These are phyloP conservation scores for Porpolomopsis calyptriformis DNA, from an alignment of 768 basidiomycete genomes.

Conservation along the genomic window DNA sequence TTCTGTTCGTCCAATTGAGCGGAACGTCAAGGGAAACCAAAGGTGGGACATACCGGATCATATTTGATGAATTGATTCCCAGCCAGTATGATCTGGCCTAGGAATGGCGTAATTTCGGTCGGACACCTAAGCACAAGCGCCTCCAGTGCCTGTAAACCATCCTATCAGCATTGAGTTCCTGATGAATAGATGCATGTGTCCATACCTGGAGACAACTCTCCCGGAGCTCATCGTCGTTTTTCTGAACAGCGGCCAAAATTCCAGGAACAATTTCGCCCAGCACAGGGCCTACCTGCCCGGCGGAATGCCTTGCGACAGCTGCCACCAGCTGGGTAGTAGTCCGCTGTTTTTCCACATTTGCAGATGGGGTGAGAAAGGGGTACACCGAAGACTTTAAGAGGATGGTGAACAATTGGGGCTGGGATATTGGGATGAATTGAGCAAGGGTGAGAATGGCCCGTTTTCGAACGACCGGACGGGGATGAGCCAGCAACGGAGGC, in stretches of 20 bases:
- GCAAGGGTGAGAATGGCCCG: constrained; percentile 81
- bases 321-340: constrained; percentile 73
- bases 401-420: constrained; percentile 48
- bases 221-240: constrained; percentile 74
- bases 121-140: constrained; percentile 77
- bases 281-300: constrained; percentile 51
- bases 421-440: constrained; percentile 70
- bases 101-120: constrained; percentile 64
- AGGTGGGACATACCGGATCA: constrained; percentile 60
- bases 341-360: constrained; percentile 57
- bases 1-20: constrained; percentile 24
- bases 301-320: constrained; percentile 67
- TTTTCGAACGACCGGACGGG: constrained; percentile 82
- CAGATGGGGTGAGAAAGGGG: constrained; percentile 42
- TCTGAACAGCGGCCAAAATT: constrained; percentile 54
- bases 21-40: background rate
- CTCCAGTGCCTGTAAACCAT: constrained; percentile 60
- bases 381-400: constrained; percentile 50
- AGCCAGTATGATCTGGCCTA: constrained; percentile 55
- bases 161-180: constrained; percentile 7
- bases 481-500: constrained; percentile 62
- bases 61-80: constrained; percentile 79
- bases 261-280: constrained; percentile 59
- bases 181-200: constrained; percentile 4
- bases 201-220: constrained; percentile 70